Evolutionary conservation across 169 alveolate genomes (phyloP).

Genomic region (Eimeria falciformis): DNA sequence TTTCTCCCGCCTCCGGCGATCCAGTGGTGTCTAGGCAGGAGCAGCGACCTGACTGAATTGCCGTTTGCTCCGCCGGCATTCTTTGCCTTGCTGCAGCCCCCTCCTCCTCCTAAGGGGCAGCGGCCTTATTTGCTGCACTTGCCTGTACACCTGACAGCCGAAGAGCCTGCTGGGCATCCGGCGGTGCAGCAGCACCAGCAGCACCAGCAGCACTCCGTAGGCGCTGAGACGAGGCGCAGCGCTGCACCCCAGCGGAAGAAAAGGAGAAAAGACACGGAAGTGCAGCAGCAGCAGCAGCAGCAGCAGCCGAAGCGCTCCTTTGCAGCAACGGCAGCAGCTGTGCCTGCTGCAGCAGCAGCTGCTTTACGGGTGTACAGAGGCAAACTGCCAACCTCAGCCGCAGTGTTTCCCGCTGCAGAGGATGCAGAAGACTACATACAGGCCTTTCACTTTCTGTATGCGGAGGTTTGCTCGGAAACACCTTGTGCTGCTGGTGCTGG

Average conservation of each 20-base stretch:
- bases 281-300: conserved; percentile 36
- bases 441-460: conserved; percentile 30
- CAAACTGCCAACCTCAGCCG: conserved; percentile 23
- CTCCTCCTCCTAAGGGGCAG: conserved; percentile 28
- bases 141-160: background rate
- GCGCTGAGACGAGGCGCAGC: conserved; percentile 24
- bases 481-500: background rate
- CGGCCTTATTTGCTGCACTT: conserved; percentile 38
- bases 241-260: conserved; percentile 20
- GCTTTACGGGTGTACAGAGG: conserved; percentile 26
- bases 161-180: conserved; percentile 1
- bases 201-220: background rate
- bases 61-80: conserved; percentile 25
- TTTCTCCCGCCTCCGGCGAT: conserved; percentile 10
- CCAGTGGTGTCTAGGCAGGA: conserved; percentile 2
- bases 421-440: background rate
- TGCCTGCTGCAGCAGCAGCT: conserved; percentile 43
- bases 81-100: conserved; percentile 14
- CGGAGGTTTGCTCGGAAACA: background rate
- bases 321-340: conserved; percentile 4
- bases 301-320: conserved; percentile 23
- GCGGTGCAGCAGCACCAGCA: conserved; percentile 53
- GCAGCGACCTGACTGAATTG: background rate
- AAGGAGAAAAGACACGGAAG: conserved; percentile 17
- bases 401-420: conserved; percentile 31